A percentile compares a stretch with the other conserved stretches of the same genome.
Conservation (phyloP, 169 alveolate species). For the Theileria annulata region DNA sequence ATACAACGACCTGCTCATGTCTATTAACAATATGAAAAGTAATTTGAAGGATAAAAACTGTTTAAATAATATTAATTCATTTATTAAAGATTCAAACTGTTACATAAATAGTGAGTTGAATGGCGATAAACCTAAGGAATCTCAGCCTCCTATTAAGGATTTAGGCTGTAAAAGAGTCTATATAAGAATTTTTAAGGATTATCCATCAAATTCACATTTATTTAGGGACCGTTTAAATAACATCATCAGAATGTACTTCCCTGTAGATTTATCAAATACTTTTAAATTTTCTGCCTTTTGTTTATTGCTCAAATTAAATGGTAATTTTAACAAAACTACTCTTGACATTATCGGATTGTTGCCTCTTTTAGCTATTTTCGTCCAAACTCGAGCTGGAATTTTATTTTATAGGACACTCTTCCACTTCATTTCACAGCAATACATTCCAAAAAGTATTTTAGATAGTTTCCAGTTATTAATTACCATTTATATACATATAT, state of each 20-base stretch:
- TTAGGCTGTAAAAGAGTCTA: slow-evolving; percentile 23
- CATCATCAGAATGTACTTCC: slow-evolving; percentile 28
- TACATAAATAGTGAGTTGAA: no score
- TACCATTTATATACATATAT: slow-evolving; percentile 25
- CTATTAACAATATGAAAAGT: not conserved
- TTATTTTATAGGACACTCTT: slow-evolving; percentile 17
- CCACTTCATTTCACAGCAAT: slow-evolving; percentile 39
- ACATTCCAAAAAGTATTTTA: slow-evolving; percentile 49
- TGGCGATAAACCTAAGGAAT: no score
- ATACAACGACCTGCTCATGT: slow-evolving; percentile 21
- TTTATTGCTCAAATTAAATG: slow-evolving; percentile 27
- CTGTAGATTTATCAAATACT: slow-evolving; percentile 19
- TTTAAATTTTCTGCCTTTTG: slow-evolving; percentile 41
- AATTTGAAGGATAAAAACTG: not conserved
- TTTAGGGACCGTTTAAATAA: not conserved
- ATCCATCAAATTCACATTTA: slow-evolving; percentile 16
- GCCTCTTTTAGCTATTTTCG: slow-evolving; percentile 26
- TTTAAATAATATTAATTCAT: not conserved
- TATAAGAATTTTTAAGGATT: slow-evolving; percentile 32
- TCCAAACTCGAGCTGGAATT: slow-evolving; percentile 39
- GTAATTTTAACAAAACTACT: slow-evolving; percentile 24
- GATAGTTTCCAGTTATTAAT: slow-evolving; percentile 23
- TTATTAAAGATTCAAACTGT: slow-evolving; percentile 3
- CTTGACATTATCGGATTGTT: slow-evolving; percentile 5
- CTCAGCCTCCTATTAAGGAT: no score